These are phyloP conservation scores for Coemansia aciculifera DNA, from an alignment of 192 early-diverging fungal species.

Conservation along the genomic window DNA sequence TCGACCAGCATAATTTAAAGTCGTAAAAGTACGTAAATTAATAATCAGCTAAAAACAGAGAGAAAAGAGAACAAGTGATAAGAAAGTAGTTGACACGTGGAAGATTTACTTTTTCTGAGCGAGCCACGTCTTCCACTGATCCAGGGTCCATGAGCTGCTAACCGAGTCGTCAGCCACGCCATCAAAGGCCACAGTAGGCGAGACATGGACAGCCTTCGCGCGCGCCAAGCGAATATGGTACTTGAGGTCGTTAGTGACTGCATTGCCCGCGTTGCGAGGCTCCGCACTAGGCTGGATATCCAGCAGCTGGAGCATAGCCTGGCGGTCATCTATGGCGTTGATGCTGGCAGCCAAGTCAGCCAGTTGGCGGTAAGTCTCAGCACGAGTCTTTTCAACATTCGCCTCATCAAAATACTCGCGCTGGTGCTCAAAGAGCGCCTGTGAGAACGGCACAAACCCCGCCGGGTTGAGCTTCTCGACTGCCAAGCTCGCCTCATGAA, in stretches of 20 bases:
- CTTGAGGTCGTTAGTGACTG: slow-evolving; percentile 70
- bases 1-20: slow-evolving; percentile 53
- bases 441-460: slow-evolving; percentile 59
- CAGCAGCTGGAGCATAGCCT: slow-evolving; percentile 55
- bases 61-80: background rate
- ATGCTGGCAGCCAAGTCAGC: slow-evolving; percentile 53
- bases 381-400: slow-evolving; percentile 58
- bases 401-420: slow-evolving; percentile 65
- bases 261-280: slow-evolving; percentile 66
- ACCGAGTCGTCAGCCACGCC: slow-evolving; percentile 64
- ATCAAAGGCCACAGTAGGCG: slow-evolving; percentile 72
- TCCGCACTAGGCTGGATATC: slow-evolving; percentile 31
- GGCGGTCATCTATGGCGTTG: slow-evolving; percentile 54
- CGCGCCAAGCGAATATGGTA: slow-evolving; percentile 65
- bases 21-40: background rate
- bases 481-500: slow-evolving; percentile 76
- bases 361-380: slow-evolving; percentile 57
- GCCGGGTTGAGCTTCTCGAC: slow-evolving; percentile 61
- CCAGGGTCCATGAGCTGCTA: slow-evolving; percentile 67
- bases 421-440: slow-evolving; percentile 63
- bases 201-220: slow-evolving; percentile 74
- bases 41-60: background rate
- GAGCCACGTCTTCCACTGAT: slow-evolving; percentile 65
- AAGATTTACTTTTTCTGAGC: slow-evolving; percentile 30
- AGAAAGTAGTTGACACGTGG: background rate